phyloP scores from a whole-genome alignment of 179 eudicot genomes.

The Beta lomatogona region DNA sequence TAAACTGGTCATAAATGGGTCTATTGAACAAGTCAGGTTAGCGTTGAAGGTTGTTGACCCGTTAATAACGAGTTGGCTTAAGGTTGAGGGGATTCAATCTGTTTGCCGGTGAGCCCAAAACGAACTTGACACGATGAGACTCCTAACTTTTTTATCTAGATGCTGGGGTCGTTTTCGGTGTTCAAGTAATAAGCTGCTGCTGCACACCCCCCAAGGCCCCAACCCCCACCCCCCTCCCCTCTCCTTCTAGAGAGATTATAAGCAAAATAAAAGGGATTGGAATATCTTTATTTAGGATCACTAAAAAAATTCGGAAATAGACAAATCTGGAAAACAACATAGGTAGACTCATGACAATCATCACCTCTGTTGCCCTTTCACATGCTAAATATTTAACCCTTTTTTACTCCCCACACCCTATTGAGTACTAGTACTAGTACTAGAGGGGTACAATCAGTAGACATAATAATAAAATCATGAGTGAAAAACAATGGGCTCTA shows the following conservation, averaged over 20 bases:
- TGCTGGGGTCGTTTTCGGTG: no score
- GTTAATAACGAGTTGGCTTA: no score
- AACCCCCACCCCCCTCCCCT: not conserved
- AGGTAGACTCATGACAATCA: not conserved
- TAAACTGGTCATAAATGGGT: no score
- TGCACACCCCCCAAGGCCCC: no score
- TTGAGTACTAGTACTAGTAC: not conserved
- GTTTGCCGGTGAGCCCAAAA: no score
- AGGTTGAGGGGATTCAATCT: no score
- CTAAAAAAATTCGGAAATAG: not conserved
- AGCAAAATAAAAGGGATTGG: not conserved
- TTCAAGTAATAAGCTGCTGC: not conserved
- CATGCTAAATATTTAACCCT: not conserved
- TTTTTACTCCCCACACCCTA: not conserved
- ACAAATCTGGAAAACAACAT: not conserved
- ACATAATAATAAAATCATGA: not conserved
- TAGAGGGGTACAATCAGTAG: not conserved
- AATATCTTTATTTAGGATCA: no score
- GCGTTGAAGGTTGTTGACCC: no score
- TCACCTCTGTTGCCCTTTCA: not conserved
- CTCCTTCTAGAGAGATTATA: not conserved
- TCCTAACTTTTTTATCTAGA: no score
- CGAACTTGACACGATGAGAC: no score
- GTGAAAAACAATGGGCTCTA: not conserved
- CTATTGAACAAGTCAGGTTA: no score